Percentiles rank a stretch among this genome's conserved stretches.
phyloP scores from a whole-genome alignment of 495 filamentous ascomycete species.

The Tuber borchii region DNA sequence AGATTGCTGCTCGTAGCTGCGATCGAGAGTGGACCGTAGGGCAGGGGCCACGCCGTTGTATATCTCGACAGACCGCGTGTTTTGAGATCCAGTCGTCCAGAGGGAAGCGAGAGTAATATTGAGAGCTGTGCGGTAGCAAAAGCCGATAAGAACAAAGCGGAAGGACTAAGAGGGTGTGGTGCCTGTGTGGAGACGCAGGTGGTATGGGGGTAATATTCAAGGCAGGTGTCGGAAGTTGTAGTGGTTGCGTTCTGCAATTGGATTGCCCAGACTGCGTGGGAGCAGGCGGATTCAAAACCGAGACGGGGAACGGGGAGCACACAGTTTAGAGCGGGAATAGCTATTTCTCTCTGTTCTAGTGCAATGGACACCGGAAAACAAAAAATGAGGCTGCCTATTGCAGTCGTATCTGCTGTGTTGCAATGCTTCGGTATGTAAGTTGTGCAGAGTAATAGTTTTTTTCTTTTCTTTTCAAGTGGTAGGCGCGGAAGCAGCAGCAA shows the following conservation, averaged over 20 bases:
- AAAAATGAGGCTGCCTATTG: constrained; percentile 6
- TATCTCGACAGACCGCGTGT: constrained; percentile 35
- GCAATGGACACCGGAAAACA: neutral
- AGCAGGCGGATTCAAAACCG: constrained; percentile 36
- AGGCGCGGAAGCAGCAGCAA: neutral
- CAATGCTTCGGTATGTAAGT: neutral
- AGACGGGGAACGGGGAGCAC: constrained; percentile 30
- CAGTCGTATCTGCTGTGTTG: neutral
- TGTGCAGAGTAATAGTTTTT: constrained; percentile 2
- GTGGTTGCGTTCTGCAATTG: constrained; percentile 26
- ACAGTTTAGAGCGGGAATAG: constrained; percentile 11
- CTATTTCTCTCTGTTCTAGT: constrained; percentile 1
- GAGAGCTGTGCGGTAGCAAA: constrained; percentile 23
- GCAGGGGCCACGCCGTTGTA: constrained; percentile 39
- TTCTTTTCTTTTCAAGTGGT: neutral
- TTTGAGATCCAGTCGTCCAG: constrained; percentile 36
- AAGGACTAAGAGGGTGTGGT: constrained; percentile 30
- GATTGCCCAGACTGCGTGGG: constrained; percentile 21
- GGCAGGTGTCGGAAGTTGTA: constrained; percentile 20
- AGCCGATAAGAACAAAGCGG: constrained; percentile 22
- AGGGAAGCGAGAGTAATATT: constrained; percentile 34
- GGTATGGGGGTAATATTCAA: constrained; percentile 23
- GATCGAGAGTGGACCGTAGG: constrained; percentile 39
- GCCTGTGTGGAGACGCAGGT: constrained; percentile 30
- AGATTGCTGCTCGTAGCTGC: constrained; percentile 38